Base-by-base conservation (phyloP, 2,329 filamentous ascomycete species). In the Tolypocladium amazonense region DNA sequence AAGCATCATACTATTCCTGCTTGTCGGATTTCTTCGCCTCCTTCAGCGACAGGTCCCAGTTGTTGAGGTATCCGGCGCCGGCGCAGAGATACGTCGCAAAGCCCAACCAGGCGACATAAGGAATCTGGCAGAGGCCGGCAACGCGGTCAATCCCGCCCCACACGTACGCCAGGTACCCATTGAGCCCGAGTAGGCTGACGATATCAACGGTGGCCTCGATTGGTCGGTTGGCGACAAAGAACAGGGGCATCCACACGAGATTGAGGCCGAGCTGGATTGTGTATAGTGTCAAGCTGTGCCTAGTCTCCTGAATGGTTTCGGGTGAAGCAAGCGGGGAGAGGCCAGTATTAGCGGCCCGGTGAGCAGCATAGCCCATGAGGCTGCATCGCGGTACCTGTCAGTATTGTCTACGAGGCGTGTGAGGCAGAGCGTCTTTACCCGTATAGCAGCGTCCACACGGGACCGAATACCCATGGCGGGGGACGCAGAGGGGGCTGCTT, bases 181-280 rank as follows among this genome's bases (percentile, higher is more conserved):
- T 89, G 37, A 88, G 77, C 11, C 88, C 90, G 0, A 88, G 78
- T 11, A 97, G 79, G 0, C 86, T 81, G 35, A 89, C 75, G 57
- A 96, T 87, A 71, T 97, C 90, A 35, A 81, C 81, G 8, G 90
- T 85, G 4, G 92, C 92, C 69, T 85, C 83, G 58, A 88, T 79
- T 1, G 92, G 91, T 20, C 84, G 83, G 64, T 87, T 86, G 57
- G 88, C 70, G n/a, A 83, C 81, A 71, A 96, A 97, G 81, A 97
- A 97, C 14, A 97, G 81, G 15, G 93, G 93, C 83, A 92, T 97
- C 90, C 90, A 97, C 58, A 88, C 73, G 37, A 96, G 78, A 72
- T 97, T 97, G 57, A 97, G 79, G 14, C 82, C 89, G 8, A 97
- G 85, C 75, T 97, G 92, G 61, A 92, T 79, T 2, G 89, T 89